phyloP scores from a whole-genome alignment of 163 green algal genomes.

The Chlorella variabilis region DNA sequence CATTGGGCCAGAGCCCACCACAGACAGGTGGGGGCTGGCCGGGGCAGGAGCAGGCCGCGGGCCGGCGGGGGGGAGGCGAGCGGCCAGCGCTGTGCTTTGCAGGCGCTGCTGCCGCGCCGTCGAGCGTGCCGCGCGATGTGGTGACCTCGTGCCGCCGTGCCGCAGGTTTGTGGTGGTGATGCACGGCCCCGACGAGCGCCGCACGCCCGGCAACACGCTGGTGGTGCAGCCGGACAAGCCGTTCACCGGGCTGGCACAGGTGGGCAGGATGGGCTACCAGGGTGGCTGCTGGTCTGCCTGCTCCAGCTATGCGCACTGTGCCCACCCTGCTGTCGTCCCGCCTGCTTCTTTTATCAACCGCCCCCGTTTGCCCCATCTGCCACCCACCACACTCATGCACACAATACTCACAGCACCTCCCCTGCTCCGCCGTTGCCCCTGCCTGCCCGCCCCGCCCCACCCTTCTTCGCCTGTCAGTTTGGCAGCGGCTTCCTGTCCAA shows the following conservation, averaged over 20 bases:
- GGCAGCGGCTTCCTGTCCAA: slow-evolving; percentile 90
- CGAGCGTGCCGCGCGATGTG: no score
- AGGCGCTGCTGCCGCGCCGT: no score
- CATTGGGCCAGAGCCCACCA: slow-evolving; percentile 95
- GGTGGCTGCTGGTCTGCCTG: no score
- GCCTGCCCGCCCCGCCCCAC: background rate
- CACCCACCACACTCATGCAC: no score
- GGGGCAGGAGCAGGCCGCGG: background rate
- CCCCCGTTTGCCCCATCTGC: no score
- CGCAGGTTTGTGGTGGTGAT: slow-evolving; percentile 91
- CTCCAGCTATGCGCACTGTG: no score
- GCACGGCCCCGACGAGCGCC: slow-evolving; percentile 81
- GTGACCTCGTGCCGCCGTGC: background rate
- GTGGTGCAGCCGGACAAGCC: slow-evolving; percentile 95
- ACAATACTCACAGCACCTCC: no score
- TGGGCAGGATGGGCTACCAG: no score
- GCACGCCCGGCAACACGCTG: slow-evolving; percentile 96
- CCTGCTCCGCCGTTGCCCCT: background rate
- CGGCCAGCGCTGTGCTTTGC: background rate
- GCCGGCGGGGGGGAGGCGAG: no score
- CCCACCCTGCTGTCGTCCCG: no score
- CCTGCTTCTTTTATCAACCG: no score
- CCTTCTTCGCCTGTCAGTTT: slow-evolving; percentile 42
- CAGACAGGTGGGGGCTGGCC: slow-evolving; percentile 61
- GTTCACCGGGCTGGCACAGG: slow-evolving; percentile 56